Evolutionary conservation across 345 rosid species (phyloP).

Genomic region (Xanthoceras sorbifolium): DNA sequence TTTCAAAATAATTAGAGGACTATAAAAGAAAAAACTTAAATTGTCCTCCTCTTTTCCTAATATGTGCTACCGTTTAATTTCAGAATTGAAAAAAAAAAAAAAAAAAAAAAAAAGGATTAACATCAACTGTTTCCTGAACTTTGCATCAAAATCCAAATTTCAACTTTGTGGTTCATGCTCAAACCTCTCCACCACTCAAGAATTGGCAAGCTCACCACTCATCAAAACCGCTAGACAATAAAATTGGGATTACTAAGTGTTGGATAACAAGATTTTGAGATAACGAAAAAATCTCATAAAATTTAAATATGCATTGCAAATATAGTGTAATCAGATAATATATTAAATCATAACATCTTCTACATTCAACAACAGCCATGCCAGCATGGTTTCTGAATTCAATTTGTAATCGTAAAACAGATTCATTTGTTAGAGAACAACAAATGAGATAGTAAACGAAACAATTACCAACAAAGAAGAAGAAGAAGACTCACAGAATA

Average conservation of each 20-base stretch:
- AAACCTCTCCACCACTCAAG: not conserved
- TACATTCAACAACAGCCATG: too few relatives aligned
- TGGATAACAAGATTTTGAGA: not conserved
- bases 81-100: not conserved
- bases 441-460: not conserved
- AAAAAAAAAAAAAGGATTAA: too few relatives aligned
- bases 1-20: too few relatives aligned
- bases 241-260: not conserved
- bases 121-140: not conserved
- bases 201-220: too few relatives aligned
- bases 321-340: not conserved
- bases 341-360: too few relatives aligned
- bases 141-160: not conserved
- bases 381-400: too few relatives aligned
- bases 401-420: not conserved
- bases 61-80: not conserved
- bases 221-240: too few relatives aligned
- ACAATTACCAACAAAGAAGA: conserved; percentile 7
- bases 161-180: not conserved
- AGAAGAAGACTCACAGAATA: conserved; percentile 43
- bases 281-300: not conserved
- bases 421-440: not conserved
- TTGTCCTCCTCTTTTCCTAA: not conserved
- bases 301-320: not conserved
- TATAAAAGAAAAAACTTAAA: not conserved